These are phyloP conservation scores for Podaxis carcinomalis DNA, from an alignment of 768 basidiomycete species.

Conservation along the genomic window DNA sequence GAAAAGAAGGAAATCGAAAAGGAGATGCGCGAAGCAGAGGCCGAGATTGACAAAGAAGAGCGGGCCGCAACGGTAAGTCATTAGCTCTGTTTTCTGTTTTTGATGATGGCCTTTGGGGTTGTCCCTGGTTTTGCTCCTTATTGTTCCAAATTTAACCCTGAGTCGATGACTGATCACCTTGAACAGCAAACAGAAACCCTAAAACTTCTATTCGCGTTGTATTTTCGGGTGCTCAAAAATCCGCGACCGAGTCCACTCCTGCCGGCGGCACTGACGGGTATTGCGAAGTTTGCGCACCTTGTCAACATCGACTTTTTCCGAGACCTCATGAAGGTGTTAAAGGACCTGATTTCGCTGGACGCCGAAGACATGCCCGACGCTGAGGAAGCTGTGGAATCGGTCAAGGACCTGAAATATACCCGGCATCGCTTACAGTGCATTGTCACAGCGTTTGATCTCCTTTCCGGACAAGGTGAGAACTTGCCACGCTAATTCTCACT, in stretches of 20 bases:
- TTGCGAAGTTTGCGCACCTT: slow-evolving; percentile 90
- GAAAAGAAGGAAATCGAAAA: slow-evolving; percentile 88
- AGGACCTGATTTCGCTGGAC: slow-evolving; percentile 63
- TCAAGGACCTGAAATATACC: slow-evolving; percentile 31
- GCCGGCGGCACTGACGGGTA: slow-evolving; percentile 84
- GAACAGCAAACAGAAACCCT: slow-evolving; percentile 94
- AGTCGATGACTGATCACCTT: slow-evolving; percentile 11
- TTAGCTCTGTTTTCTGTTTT: slow-evolving; percentile 3
- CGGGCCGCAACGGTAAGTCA: slow-evolving; percentile 69
- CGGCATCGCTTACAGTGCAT: slow-evolving; percentile 77
- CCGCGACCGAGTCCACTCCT: slow-evolving; percentile 74
- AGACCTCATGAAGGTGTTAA: slow-evolving; percentile 86
- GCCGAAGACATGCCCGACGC: slow-evolving; percentile 26
- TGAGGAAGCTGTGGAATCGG: slow-evolving; percentile 12
- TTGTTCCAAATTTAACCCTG: slow-evolving; percentile 3
- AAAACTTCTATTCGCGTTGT: slow-evolving; percentile 94
- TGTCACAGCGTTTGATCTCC: slow-evolving; percentile 94
- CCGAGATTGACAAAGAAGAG: slow-evolving; percentile 90
- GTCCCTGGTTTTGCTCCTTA: neutral
- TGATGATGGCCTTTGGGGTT: neutral
- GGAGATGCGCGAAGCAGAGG: slow-evolving; percentile 92
- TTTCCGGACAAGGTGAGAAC: slow-evolving; percentile 85
- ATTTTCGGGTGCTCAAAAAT: slow-evolving; percentile 93
- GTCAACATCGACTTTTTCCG: slow-evolving; percentile 99
- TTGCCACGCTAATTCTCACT: slow-evolving; percentile 10